These are phyloP conservation scores for Sporothrix curviconia DNA, from an alignment of 2,329 filamentous ascomycete genomes.

Conservation along the genomic window DNA sequence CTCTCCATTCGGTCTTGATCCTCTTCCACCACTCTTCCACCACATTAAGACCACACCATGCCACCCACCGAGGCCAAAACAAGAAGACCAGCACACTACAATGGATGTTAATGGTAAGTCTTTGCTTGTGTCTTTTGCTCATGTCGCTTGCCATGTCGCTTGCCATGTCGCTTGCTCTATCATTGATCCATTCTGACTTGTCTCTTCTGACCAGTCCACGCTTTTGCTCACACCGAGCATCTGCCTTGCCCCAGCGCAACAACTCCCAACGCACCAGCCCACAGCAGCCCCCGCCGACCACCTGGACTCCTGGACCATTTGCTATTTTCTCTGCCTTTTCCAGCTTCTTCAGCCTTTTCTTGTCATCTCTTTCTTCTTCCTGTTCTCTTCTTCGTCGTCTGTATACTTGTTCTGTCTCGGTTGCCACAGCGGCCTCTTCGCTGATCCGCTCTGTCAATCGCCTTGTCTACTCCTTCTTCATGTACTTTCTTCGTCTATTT, in stretches of 20 bases:
- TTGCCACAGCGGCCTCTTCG: background rate
- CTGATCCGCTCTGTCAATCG: background rate
- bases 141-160: too few species aligned
- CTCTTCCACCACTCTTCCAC: background rate
- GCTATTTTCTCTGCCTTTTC: background rate
- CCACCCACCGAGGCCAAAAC: background rate
- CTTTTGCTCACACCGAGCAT: background rate
- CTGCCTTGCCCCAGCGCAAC: background rate
- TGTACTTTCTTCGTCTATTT: background rate
- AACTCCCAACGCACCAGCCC: background rate
- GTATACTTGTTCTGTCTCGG: background rate
- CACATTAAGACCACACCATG: background rate
- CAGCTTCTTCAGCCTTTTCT: too few species aligned
- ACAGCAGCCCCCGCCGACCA: too few species aligned
- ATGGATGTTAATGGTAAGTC: too few species aligned
- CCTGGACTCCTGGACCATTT: background rate
- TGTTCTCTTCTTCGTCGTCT: background rate
- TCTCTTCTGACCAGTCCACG: too few species aligned
- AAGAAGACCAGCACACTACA: background rate
- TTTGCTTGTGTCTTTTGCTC: too few species aligned
- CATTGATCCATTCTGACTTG: too few species aligned
- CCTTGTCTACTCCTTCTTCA: background rate
- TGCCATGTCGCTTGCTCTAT: too few species aligned
- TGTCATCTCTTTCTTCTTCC: background rate
- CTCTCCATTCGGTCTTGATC: background rate